These are phyloP conservation scores for Epichloe hybrida DNA, from an alignment of 2,329 filamentous ascomycete species.

Conservation along the genomic window DNA sequence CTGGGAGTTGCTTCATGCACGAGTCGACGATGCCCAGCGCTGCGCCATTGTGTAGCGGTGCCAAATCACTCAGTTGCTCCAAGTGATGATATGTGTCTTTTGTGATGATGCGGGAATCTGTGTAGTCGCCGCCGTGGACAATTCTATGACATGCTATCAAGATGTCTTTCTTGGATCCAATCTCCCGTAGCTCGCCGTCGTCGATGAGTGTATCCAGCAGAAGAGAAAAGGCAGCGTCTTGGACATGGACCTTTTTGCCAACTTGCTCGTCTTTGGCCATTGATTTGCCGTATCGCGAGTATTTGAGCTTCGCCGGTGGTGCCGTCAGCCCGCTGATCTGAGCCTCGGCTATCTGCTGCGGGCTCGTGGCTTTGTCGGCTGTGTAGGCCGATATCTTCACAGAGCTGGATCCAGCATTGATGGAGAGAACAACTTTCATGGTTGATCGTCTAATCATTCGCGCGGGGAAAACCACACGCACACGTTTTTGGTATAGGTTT, in stretches of 20 bases:
- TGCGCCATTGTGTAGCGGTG: constrained; percentile 72
- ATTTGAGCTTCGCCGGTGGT: constrained; percentile 60
- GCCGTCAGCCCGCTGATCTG: constrained; percentile 66
- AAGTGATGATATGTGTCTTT: constrained; percentile 60
- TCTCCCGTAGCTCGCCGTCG: constrained; percentile 49
- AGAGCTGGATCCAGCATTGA: constrained; percentile 82
- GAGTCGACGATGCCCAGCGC: constrained; percentile 63
- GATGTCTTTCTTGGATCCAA: constrained; percentile 53
- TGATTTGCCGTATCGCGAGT: constrained; percentile 39
- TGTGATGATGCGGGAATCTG: constrained; percentile 52
- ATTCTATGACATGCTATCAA: constrained; percentile 69
- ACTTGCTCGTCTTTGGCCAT: constrained; percentile 45
- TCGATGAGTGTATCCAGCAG: constrained; percentile 56
- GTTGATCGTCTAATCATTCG: background rate
- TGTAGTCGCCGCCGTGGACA: constrained; percentile 75
- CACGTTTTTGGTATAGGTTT: no score
- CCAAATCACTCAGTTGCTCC: constrained; percentile 64
- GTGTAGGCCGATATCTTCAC: constrained; percentile 76
- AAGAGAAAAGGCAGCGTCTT: constrained; percentile 62
- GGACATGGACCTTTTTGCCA: constrained; percentile 36
- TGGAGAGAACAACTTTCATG: constrained; percentile 62
- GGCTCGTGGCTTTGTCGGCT: constrained; percentile 35
- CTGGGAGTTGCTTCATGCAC: constrained; percentile 51
- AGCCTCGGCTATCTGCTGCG: constrained; percentile 55
- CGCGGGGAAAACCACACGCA: no score